Evolutionary conservation across 2,329 filamentous ascomycete species (phyloP).

Genomic region (Dothideomycetidae sp.): DNA sequence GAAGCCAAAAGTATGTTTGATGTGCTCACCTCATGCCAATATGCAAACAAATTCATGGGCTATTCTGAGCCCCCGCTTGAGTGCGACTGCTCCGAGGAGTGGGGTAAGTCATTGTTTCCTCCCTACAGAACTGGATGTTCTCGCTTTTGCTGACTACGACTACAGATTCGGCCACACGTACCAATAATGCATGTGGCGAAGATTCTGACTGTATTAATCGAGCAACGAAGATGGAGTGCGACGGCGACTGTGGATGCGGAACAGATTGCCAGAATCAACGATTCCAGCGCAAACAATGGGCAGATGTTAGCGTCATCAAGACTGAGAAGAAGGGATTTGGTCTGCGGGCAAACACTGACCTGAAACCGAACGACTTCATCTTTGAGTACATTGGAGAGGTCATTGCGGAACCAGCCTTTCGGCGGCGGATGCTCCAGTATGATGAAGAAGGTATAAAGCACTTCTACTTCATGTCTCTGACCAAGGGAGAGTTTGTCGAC

Average conservation of each 20-base stretch:
- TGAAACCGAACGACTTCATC: conserved; percentile 79
- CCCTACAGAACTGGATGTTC: no score
- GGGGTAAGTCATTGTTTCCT: conserved; percentile 52
- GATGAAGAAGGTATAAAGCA: conserved; percentile 95
- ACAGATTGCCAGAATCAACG: conserved; percentile 83
- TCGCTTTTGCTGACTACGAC: conserved; percentile 10
- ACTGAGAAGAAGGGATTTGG: conserved; percentile 97
- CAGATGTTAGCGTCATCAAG: conserved; percentile 85
- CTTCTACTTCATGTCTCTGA: conserved; percentile 99
- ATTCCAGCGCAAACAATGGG: conserved; percentile 81
- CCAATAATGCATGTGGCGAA: conserved; percentile 80
- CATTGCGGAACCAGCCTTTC: conserved; percentile 83
- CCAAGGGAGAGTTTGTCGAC: conserved; percentile 91
- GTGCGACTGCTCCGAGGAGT: conserved; percentile 89
- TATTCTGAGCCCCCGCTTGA: conserved; percentile 86
- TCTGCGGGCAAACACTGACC: conserved; percentile 62
- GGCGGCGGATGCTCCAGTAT: conserved; percentile 81
- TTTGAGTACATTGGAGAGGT: conserved; percentile 98
- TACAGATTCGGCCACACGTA: conserved; percentile 35
- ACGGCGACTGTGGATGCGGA: conserved; percentile 76
- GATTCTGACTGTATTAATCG: conserved; percentile 98
- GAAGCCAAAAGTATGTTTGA: conserved; percentile 67
- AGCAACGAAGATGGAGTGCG: conserved; percentile 93
- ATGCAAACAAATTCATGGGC: conserved; percentile 82
- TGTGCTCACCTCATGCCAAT: conserved; percentile 71